Evolutionary conservation across 768 basidiomycete species (phyloP), one percentile per base, ranked within the genome.

Genomic region (Cubamyces sp.): DNA sequence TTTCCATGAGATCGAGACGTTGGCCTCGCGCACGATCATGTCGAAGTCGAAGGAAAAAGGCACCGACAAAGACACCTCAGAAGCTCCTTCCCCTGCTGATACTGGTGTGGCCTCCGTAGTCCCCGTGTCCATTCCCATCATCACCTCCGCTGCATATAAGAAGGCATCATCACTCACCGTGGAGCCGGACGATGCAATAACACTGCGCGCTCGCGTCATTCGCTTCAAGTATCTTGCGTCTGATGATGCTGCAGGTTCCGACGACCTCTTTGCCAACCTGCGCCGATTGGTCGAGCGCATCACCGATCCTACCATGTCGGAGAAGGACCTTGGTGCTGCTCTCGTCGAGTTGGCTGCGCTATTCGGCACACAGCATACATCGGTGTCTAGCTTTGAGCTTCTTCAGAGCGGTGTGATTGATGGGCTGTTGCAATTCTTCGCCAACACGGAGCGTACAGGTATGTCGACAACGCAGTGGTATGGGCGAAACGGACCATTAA

Each of bases 301-400:
- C n/a, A 81, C 83, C 15, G 74, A 76, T 3, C 70, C 77, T 18
- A 76, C 82, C 53, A 78, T 84, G 0, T 78, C 82, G 14, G 93
- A 96, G 71, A 81, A 85, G 53, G 85, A 85, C 23, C 74, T 91
- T 25, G 74, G 77, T 9, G 84, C 82, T 42, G 83, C 84, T 3
- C 75, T 97, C 34, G 81, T 81, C 62, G 87, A 90, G 65, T 78
- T 99, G n/a, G 92, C 92, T 1, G 83, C 83, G 37, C 80, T 94
- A 43, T 96, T 99, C 71, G 77, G 87, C 1, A 87, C 87, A 14
- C 84, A 88, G 26, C 83, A 85, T 70, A 84, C 83, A 5, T 90
- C 94, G 9, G 86, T 98, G 5, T 98, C 95, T 2, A 97, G 95
- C 74, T 99, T 98, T 66, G 97, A 99, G 76, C 75, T 98, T 49